Base-by-base conservation (phyloP, 2,329 filamentous ascomycete genomes). In the Diaporthe ilicicola region DNA sequence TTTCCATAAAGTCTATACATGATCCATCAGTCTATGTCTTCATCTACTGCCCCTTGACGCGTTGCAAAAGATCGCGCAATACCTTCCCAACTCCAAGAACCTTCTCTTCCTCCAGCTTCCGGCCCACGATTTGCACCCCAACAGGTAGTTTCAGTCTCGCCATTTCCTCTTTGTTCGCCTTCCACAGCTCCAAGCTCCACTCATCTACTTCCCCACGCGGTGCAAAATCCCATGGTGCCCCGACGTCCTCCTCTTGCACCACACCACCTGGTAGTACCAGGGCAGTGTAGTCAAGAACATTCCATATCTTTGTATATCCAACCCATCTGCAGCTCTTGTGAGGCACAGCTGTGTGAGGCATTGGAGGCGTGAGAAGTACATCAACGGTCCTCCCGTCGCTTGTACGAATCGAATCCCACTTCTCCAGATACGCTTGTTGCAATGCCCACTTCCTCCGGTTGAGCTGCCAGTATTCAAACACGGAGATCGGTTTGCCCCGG, bases 381-480 rank as follows among this genome's bases (percentile, higher is more conserved):
- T 92, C 90, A 0, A 89, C 86, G 0, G 76, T 74, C 6, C 79
- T 80, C 0, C 86, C 88, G 84, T 85, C 0, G 42, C 72, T 0
- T 81, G 76, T 3, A 84, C 87, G 19, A 75, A 80, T 0, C 82
- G 79, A 0, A 77, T 86, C 85, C 90, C 89, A 92, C 70, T 89
- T 87, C 61, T 89, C 84, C 1, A 91, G 82, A 69, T 90, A 91
- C 2, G 79, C 81, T 70, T 89, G 85, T 73, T 90, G 88, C 74
- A 84, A 80, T 0, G 79, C 81, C 32, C 83, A 70, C 75, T 91
- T 92, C 32, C 84, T 82, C 72, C 82, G 87, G 78, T 91, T 92
- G 8, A 92, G 82, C 74, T 91, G 89, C 90, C 90, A 92, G 78
- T 92, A 92, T 5, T 90, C 83, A 70, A 88, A 91, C 0, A 91